Evolutionary conservation across 352 stramenopile genomes (phyloP).

Genomic region (Phytophthora podocarpi): DNA sequence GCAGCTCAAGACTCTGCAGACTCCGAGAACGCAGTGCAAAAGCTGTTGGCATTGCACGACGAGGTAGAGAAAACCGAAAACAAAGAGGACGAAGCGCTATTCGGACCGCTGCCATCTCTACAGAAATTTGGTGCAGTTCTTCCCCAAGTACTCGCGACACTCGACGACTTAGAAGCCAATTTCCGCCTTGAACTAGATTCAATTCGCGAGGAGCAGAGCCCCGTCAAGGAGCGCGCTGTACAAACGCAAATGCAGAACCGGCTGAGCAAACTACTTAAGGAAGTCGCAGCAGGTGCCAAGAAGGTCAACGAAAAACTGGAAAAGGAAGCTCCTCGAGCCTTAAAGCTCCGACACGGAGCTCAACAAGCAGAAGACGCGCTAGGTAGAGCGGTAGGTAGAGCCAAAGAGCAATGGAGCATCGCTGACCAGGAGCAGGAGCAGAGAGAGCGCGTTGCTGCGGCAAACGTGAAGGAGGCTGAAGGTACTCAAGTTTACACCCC

Average conservation of each 20-base stretch:
- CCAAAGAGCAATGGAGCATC: constrained; percentile 29
- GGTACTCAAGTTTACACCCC: neutral
- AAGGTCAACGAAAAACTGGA: constrained; percentile 37
- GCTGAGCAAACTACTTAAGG: constrained; percentile 37
- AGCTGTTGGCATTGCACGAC: constrained; percentile 47
- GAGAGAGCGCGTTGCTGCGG: neutral
- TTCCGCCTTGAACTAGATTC: constrained; percentile 48
- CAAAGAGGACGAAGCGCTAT: constrained; percentile 52
- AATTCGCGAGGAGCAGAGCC: constrained; percentile 62
- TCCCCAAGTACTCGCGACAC: constrained; percentile 39
- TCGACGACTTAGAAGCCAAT: constrained; percentile 50
- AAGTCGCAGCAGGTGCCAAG: constrained; percentile 36
- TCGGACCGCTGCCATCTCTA: constrained; percentile 31
- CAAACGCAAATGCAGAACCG: constrained; percentile 47
- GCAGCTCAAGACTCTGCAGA: neutral
- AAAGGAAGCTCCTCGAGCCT: constrained; percentile 21
- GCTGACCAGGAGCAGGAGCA: constrained; percentile 29
- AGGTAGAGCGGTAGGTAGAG: constrained; percentile 7
- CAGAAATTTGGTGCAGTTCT: constrained; percentile 52
- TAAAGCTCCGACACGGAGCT: constrained; percentile 22
- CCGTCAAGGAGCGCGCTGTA: constrained; percentile 49
- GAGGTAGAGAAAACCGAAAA: constrained; percentile 53
- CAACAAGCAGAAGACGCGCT: constrained; percentile 31
- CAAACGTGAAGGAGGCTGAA: neutral
- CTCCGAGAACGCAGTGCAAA: constrained; percentile 16